Percentiles rank a stretch among this genome's conserved stretches.
These are phyloP conservation scores for Glycine latifolia DNA, from an alignment of 306 rosid genomes.

Conservation along the genomic window DNA sequence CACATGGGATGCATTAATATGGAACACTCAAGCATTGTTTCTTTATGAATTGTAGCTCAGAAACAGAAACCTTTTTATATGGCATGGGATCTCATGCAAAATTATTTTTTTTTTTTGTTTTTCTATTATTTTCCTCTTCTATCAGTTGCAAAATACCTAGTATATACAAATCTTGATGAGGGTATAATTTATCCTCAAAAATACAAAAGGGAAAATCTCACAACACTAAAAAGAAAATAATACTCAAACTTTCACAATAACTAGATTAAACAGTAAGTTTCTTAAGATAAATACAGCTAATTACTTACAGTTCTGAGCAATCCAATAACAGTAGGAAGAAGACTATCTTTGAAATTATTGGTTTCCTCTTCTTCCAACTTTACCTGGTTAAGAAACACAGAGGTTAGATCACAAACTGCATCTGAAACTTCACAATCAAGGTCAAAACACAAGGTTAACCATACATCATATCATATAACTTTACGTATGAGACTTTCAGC, in stretches of 20 bases:
- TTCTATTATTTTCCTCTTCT: conserved; percentile 11
- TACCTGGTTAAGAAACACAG: conserved; percentile 61
- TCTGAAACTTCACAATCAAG: conserved; percentile 29
- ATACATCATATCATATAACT: conserved; percentile 4
- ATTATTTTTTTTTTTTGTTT: conserved; percentile 3
- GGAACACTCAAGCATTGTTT: conserved; percentile 24
- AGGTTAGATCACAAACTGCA: conserved; percentile 51
- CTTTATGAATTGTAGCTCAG: conserved; percentile 20
- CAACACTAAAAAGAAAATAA: conserved; percentile 21
- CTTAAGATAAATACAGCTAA: conserved; percentile 32
- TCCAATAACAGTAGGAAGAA: conserved; percentile 93
- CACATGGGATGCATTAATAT: conserved; percentile 18
- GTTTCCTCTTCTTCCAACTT: conserved; percentile 86
- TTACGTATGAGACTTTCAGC: conserved; percentile 15
- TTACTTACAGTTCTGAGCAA: conserved; percentile 97
- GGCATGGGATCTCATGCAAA: conserved; percentile 10
- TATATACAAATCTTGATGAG: background rate
- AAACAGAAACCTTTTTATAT: conserved; percentile 3
- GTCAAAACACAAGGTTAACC: background rate
- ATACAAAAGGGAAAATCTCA: conserved; percentile 35
- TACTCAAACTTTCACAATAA: conserved; percentile 39
- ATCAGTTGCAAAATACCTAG: conserved; percentile 16
- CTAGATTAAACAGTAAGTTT: conserved; percentile 22
- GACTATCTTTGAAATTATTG: conserved; percentile 73
- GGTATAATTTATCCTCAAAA: conserved; percentile 39